Evolutionary conservation across 108 stramenopile species (phyloP).

Genomic region (Aurantiochytrium sp.): DNA sequence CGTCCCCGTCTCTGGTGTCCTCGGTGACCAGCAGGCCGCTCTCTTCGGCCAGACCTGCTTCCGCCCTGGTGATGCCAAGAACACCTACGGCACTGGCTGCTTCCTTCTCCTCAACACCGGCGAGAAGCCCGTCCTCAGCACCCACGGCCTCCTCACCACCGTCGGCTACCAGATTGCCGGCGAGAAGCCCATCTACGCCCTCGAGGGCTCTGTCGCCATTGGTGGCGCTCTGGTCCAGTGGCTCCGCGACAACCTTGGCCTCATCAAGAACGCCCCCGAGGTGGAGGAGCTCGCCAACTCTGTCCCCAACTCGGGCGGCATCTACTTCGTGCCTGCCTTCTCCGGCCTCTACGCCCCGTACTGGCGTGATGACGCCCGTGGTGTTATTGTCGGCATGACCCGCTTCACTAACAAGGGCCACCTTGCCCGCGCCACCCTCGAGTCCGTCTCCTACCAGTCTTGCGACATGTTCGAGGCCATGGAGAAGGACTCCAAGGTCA

Average conservation of each 20-base stretch:
- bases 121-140: conserved; percentile 42
- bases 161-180: conserved; percentile 78
- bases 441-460: conserved; percentile 84
- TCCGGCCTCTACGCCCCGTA: conserved; percentile 89
- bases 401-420: conserved; percentile 75
- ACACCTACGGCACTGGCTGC: conserved; percentile 94
- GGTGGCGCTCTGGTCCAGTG: conserved; percentile 89
- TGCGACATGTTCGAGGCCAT: conserved; percentile 85
- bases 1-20: conserved; percentile 67
- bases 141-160: conserved; percentile 88
- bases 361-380: conserved; percentile 87
- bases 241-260: conserved; percentile 83
- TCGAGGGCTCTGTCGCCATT: conserved; percentile 88
- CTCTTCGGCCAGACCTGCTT: conserved; percentile 90
- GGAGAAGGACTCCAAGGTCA: conserved; percentile 60
- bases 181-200: conserved; percentile 67
- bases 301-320: conserved; percentile 66
- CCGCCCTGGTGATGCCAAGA: conserved; percentile 75
- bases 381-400: conserved; percentile 85
- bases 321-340: conserved; percentile 95
- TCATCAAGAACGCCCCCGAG: conserved; percentile 71
- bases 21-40: conserved; percentile 95
- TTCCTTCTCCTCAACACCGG: conserved; percentile 98
- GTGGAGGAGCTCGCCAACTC: conserved; percentile 66
- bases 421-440: conserved; percentile 82